Percentiles rank a stretch among this genome's conserved stretches.
Evolutionary conservation across 1,284 basidiomycete genomes (phyloP).

Genomic region (Rhodotorula sp.): DNA sequence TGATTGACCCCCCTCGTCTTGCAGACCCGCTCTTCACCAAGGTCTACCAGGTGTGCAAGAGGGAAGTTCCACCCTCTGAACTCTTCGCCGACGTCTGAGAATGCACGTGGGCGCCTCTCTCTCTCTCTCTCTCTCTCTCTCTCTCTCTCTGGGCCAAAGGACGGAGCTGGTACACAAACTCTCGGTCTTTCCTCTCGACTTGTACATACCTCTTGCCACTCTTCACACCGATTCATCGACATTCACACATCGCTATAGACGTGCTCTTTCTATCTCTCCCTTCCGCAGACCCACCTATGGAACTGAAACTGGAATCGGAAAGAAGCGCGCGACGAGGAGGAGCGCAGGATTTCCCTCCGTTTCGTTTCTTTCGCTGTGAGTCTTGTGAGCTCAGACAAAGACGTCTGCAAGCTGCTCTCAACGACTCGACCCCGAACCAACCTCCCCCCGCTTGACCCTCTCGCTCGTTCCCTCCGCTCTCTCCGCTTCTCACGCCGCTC

Average conservation of each 20-base stretch:
- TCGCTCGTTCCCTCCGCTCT: not conserved
- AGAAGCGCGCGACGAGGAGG: no score
- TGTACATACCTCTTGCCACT: not conserved
- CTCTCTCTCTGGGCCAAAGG: no score
- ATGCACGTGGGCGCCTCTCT: not conserved
- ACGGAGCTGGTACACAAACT: not conserved
- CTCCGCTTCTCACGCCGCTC: not conserved
- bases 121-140: no score
- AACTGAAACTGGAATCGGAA: no score
- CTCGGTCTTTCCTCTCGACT: not conserved
- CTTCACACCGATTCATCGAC: not conserved
- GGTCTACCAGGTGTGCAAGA: constrained; percentile 35
- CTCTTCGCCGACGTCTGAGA: constrained; percentile 33
- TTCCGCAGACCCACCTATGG: not conserved
- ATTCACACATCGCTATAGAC: not conserved
- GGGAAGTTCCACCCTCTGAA: constrained; percentile 23
- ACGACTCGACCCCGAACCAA: not conserved
- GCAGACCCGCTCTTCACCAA: constrained; percentile 50
- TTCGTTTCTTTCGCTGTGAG: no score
- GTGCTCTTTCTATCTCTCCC: not conserved
- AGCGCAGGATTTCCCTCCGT: no score
- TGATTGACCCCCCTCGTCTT: no score
- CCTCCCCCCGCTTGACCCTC: not conserved
- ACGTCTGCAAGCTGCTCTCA: not conserved
- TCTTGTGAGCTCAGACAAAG: no score